These are phyloP conservation scores for Cystofilobasidium bisporidii DNA, from an alignment of 768 basidiomycete species.

Conservation along the genomic window DNA sequence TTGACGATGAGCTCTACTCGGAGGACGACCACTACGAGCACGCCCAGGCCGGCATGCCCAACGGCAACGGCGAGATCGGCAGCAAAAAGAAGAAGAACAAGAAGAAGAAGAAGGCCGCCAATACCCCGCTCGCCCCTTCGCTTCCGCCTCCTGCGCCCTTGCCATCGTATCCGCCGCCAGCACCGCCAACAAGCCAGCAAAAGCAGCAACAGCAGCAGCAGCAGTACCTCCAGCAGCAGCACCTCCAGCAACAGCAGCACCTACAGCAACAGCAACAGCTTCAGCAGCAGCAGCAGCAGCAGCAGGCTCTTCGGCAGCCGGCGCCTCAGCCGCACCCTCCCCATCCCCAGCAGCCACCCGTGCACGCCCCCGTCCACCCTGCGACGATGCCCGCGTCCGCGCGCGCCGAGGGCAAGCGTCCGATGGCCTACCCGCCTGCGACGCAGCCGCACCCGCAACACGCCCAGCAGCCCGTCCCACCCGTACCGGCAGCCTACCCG, in stretches of 20 bases:
- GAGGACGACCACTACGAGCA: conserved; percentile 27
- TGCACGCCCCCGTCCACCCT: conserved; percentile 47
- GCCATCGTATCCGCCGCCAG: conserved; percentile 1
- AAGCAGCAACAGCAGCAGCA: conserved; percentile 40
- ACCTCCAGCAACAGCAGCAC: conserved; percentile 42
- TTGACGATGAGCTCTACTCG: conserved; percentile 44
- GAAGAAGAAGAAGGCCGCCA: conserved; percentile 25
- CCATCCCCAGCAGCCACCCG: conserved; percentile 43
- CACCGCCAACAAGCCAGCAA: conserved; percentile 7
- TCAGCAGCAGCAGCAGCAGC: conserved; percentile 33
- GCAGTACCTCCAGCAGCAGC: conserved; percentile 41
- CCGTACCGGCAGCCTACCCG: conserved; percentile 14
- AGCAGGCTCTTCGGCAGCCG: conserved; percentile 43
- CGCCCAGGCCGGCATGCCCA: conserved; percentile 2
- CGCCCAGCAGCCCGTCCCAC: conserved; percentile 14
- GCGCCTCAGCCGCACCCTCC: conserved; percentile 41
- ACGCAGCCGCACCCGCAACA: conserved; percentile 29
- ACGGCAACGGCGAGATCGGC: conserved; percentile 10
- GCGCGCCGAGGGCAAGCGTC: conserved; percentile 83
- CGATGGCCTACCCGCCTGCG: conserved; percentile 58
- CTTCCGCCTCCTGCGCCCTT: conserved; percentile 7
- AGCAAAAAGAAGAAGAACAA: conserved; percentile 29
- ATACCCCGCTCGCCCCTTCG: conserved; percentile 2
- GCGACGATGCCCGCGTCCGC: conserved; percentile 44
- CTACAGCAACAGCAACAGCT: conserved; percentile 41